A percentile compares a stretch with the other conserved stretches of the same genome.
Conservation (phyloP, 768 basidiomycete genomes). For the Hygrophoropsis aurantiaca region DNA sequence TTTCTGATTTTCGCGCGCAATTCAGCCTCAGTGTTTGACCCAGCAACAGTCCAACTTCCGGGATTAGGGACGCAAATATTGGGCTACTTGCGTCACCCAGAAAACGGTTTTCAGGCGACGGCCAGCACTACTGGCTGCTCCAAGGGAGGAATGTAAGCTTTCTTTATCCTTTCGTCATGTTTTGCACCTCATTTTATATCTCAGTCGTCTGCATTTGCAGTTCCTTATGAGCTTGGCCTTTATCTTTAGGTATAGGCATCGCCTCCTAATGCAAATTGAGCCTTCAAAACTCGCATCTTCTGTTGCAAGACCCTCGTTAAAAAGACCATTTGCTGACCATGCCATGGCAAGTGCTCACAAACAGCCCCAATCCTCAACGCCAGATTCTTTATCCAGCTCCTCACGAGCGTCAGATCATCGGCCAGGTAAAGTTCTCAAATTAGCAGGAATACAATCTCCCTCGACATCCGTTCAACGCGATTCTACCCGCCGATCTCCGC, state of each 20-base stretch:
- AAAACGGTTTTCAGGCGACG: no score
- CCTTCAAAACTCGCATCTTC: slow-evolving; percentile 26
- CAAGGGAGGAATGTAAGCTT: no score
- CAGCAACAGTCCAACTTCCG: no score
- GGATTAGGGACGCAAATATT: no score
- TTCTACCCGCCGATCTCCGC: slow-evolving; percentile 11
- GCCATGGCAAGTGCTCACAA: slow-evolving; percentile 23
- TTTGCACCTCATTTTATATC: no score
- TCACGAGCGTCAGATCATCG: slow-evolving; percentile 7
- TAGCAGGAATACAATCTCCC: neutral
- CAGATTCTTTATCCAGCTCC: slow-evolving; percentile 16
- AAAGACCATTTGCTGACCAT: slow-evolving; percentile 49
- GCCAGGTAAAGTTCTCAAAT: slow-evolving; percentile 17
- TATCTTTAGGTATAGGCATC: slow-evolving; percentile 46
- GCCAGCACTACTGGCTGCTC: no score
- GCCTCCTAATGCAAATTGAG: slow-evolving; percentile 63
- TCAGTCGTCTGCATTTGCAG: slow-evolving; percentile 2
- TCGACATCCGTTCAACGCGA: neutral
- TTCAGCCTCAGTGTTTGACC: no score
- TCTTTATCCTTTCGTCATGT: no score
- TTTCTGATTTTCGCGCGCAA: neutral
- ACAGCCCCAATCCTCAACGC: slow-evolving; percentile 21
- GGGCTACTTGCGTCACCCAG: no score
- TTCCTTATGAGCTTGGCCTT: slow-evolving; percentile 53
- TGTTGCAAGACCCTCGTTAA: slow-evolving; percentile 29